Evolutionary conservation across 2,329 filamentous ascomycete genomes (phyloP).

Genomic region (Colletotrichum sp.): DNA sequence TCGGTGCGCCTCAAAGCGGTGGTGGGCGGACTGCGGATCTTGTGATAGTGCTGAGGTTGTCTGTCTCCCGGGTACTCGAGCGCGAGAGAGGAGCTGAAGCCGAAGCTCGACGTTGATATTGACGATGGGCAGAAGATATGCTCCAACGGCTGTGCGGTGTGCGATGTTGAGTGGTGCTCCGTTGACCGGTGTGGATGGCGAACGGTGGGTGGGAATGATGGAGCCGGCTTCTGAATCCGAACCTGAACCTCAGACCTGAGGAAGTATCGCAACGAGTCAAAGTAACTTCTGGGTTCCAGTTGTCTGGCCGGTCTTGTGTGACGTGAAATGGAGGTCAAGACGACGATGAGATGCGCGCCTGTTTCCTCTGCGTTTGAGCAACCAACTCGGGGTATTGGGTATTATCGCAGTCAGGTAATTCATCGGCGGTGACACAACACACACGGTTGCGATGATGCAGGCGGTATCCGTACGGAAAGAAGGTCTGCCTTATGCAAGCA

Average conservation of each 20-base stretch:
- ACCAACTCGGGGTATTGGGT: neutral
- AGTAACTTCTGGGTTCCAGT: neutral
- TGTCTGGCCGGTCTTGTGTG: neutral
- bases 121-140: neutral
- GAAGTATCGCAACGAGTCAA: neutral
- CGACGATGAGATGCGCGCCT: neutral
- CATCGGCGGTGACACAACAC: neutral
- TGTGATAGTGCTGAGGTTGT: neutral
- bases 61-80: neutral
- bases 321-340: neutral
- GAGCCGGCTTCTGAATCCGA: neutral
- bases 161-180: neutral
- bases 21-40: neutral
- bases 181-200: neutral
- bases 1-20: conserved; percentile 2
- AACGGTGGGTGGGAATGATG: neutral
- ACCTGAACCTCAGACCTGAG: neutral
- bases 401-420: neutral
- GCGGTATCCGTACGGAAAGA: neutral
- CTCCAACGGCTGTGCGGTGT: neutral
- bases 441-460: neutral
- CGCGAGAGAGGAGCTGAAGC: neutral
- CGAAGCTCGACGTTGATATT: neutral
- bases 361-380: neutral
- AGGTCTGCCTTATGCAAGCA: neutral